phyloP scores from a whole-genome alignment of 108 stramenopile genomes.

The Fragilaria crotonensis region DNA sequence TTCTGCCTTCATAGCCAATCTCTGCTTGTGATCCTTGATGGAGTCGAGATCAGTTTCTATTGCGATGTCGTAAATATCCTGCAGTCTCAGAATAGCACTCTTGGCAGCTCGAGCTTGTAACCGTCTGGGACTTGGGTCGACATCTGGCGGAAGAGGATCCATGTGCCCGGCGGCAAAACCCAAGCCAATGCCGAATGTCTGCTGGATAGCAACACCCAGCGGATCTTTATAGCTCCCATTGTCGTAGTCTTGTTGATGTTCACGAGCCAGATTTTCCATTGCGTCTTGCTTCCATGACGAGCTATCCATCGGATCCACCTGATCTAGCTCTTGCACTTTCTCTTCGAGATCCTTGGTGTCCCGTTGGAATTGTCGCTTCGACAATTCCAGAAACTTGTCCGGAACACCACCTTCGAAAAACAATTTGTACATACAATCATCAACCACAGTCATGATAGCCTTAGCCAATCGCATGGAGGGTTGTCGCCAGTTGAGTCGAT shows the following conservation, averaged over 20 bases:
- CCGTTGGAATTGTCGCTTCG: constrained; percentile 1
- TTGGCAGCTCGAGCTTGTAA: constrained; percentile 72
- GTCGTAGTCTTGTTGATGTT: constrained; percentile 34
- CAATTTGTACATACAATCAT: constrained; percentile 28
- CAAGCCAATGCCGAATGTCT: constrained; percentile 70
- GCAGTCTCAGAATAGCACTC: constrained; percentile 54
- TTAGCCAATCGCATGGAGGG: constrained; percentile 32
- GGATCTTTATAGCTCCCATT: constrained; percentile 39
- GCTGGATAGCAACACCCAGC: constrained; percentile 70
- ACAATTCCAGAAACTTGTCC: background rate
- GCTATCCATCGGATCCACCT: background rate
- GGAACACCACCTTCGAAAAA: constrained; percentile 17
- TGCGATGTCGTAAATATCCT: constrained; percentile 16
- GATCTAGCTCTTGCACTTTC: background rate
- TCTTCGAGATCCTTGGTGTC: background rate
- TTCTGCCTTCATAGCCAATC: constrained; percentile 3
- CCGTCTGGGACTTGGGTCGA: constrained; percentile 44
- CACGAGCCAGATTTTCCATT: constrained; percentile 21
- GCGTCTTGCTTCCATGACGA: constrained; percentile 27
- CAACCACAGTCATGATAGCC: constrained; percentile 14
- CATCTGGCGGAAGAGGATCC: constrained; percentile 10
- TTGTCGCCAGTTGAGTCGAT: constrained; percentile 51
- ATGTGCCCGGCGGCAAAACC: constrained; percentile 69
- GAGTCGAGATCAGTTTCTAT: constrained; percentile 1
- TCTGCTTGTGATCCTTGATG: constrained; percentile 7